These are phyloP conservation scores for Lodderomyces oxycetoniae DNA, from an alignment of 1,139 yeast species.

Conservation along the genomic window DNA sequence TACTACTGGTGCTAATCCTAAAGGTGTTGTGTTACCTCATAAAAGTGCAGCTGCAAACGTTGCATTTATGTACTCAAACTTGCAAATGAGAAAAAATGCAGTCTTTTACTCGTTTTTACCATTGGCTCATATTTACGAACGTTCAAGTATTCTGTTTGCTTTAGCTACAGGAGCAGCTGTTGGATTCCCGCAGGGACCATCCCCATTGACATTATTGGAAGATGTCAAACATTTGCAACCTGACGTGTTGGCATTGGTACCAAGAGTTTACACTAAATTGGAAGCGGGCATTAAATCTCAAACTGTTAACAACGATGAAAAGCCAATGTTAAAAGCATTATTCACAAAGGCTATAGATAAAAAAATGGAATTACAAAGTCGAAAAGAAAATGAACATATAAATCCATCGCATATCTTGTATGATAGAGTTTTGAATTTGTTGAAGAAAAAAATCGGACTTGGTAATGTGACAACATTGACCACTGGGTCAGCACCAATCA, in stretches of 20 bases:
- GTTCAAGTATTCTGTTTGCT: conserved; percentile 25
- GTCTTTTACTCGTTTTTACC: conserved; percentile 20
- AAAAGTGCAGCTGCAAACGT: conserved; percentile 48
- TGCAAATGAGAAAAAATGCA: conserved; percentile 9
- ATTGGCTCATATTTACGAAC: conserved; percentile 63
- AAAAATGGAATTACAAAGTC: conserved; percentile 29
- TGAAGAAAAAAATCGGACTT: conserved; percentile 36
- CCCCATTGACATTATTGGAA: conserved; percentile 36
- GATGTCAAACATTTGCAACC: conserved; percentile 36
- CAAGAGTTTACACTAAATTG: conserved; percentile 35
- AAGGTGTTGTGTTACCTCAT: conserved; percentile 67
- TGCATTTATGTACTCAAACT: conserved; percentile 21
- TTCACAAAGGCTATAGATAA: conserved; percentile 28
- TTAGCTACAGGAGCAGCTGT: conserved; percentile 27
- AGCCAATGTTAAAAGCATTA: conserved; percentile 23
- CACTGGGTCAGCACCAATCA: conserved; percentile 44
- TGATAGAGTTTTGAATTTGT: conserved; percentile 25
- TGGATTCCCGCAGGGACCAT: conserved; percentile 40
- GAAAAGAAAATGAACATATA: conserved; percentile 9
- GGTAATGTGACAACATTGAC: conserved; percentile 23
- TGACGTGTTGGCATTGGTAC: conserved; percentile 32
- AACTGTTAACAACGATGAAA: conserved; percentile 42
- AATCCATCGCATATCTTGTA: conserved; percentile 23
- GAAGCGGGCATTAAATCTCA: conserved; percentile 45
- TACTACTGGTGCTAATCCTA: conserved; percentile 65